Evolutionary conservation across 2,329 filamentous ascomycete genomes (phyloP).

Genomic region (Sporothrix dimorphospora): DNA sequence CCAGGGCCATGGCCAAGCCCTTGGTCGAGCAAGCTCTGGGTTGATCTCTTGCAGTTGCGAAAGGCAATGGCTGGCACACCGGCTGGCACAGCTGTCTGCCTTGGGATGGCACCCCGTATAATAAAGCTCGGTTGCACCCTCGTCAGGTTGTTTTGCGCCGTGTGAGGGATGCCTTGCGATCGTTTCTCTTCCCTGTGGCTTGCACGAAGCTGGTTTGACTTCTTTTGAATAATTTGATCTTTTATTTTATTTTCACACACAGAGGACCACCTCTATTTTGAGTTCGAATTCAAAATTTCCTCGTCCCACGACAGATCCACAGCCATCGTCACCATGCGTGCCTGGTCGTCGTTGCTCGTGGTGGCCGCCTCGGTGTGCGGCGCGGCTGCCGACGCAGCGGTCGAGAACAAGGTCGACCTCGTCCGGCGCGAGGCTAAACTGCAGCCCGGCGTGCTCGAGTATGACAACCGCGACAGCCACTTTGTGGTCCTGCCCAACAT

Average conservation of each 20-base stretch:
- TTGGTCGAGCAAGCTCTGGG: background rate
- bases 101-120: background rate
- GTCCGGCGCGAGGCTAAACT: background rate
- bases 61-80: background rate
- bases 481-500: conserved; percentile 22
- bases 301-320: background rate
- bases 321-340: conserved; percentile 5
- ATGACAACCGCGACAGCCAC: conserved; percentile 23
- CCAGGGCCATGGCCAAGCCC: background rate
- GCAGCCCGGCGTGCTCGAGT: conserved; percentile 23
- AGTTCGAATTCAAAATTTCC: background rate
- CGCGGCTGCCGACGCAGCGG: background rate
- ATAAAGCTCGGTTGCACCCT: background rate
- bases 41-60: background rate
- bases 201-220: background rate
- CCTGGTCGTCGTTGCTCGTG: conserved; percentile 8
- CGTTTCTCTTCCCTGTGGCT: background rate
- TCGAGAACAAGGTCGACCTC: background rate
- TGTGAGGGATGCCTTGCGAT: background rate
- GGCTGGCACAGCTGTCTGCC: background rate
- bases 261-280: background rate
- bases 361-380: background rate
- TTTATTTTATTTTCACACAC: background rate
- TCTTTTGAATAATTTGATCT: background rate
- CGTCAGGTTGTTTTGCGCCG: background rate